Base-by-base conservation (phyloP, 1,139 yeast genomes). In the Suhomyces choctaworum region DNA sequence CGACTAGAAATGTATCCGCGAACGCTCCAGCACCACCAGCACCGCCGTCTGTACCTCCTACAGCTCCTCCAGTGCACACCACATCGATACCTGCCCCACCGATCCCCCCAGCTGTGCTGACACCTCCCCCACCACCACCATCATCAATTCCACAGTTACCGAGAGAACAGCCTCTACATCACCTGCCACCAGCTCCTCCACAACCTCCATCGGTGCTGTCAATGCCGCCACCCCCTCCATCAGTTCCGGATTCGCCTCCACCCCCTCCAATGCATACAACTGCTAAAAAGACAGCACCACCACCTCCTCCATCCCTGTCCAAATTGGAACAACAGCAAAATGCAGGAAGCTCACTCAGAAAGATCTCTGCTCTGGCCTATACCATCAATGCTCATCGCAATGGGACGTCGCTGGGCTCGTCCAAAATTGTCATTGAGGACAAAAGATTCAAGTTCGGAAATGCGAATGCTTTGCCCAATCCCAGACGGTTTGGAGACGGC, bases 401-500 rank as follows among this genome's bases (percentile, higher is more conserved):
- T 11, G 40, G 47, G 12, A 39, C 37, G 4, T 31, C 44, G 16
- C 37, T 43, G 5, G 19, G 56, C 7, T 5, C 37, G 7, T 26
- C 27, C 16, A 71, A 66, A 42, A 48, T 76, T 2, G 61, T 56
- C 5, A 85, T 89, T 40, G 90, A 87, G 47, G 96, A 88, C 54
- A 64, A 78, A 13, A 67, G 94, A 47, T 92, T 82, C 66, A 78
- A 73, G 50, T 92, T 90, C 66, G 59, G 65, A 10, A 85, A 86
- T 56, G 73, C 78, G 17, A 64, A 65, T 33, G 82, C 87, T 16
- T 68, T 92, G 34, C 97, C 98, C 0, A 78, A 78, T 49, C 97
- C 97, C 11, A 70, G 97, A 48, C 70, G 77, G 39, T 86, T 84
- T 51, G 81, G 78, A 36, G 83, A 79, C 9, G 59, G 58, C 4